Evolutionary conservation across 2,329 filamentous ascomycete genomes (phyloP).

Genomic region (Monosporascus sp.): DNA sequence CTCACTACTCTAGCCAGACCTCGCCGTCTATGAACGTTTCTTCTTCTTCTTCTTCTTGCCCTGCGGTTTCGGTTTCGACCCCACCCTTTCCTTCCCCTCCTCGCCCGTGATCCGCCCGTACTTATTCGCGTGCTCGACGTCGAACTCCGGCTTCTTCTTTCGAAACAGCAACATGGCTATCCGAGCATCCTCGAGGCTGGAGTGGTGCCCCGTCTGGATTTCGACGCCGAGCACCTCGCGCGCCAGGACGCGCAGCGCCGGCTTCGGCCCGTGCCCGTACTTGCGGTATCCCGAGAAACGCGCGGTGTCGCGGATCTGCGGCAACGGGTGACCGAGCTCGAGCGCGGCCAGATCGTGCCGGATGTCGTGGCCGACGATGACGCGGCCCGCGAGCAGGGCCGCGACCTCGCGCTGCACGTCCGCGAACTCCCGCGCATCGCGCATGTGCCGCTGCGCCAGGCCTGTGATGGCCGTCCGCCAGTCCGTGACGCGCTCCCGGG

Average conservation of each 20-base stretch:
- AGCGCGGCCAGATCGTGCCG: conserved; percentile 68
- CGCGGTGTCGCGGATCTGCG: conserved; percentile 80
- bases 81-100: conserved; percentile 25
- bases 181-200: conserved; percentile 72
- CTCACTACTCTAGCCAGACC: background rate
- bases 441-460: conserved; percentile 69
- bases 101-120: conserved; percentile 40
- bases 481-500: conserved; percentile 73
- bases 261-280: conserved; percentile 61
- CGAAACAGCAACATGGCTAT: conserved; percentile 87
- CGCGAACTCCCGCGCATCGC: conserved; percentile 62
- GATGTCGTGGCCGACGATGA: conserved; percentile 68
- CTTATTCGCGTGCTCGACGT: conserved; percentile 68
- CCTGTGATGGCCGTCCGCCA: conserved; percentile 87
- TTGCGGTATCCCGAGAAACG: conserved; percentile 70
- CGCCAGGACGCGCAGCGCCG: conserved; percentile 56
- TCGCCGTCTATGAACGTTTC: conserved; percentile 21
- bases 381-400: conserved; percentile 54
- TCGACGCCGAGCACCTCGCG: conserved; percentile 53
- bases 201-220: conserved; percentile 60
- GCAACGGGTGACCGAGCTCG: conserved; percentile 69
- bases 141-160: conserved; percentile 77
- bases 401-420: conserved; percentile 71
- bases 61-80: conserved; percentile 33
- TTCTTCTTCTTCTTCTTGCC: conserved; percentile 39